Percentiles rank a stretch among this genome's conserved stretches.
These are phyloP conservation scores for Moesziomyces aphidis DNA, from an alignment of 1,284 basidiomycete genomes.

Conservation along the genomic window DNA sequence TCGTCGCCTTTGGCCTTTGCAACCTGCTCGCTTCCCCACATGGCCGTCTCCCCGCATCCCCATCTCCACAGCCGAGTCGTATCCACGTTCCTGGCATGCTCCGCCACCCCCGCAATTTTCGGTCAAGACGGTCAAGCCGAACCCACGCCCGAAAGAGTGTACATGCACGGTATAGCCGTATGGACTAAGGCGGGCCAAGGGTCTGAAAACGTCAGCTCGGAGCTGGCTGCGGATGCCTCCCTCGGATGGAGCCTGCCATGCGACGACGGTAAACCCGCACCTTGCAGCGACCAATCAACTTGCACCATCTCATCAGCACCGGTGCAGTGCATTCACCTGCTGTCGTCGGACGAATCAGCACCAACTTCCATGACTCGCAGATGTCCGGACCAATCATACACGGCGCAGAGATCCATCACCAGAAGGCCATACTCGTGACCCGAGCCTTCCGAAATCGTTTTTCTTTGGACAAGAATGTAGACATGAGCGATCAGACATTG, in stretches of 20 bases:
- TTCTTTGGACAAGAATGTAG: too few species aligned
- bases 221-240: not conserved
- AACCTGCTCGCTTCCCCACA: not conserved
- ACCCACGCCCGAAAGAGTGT: not conserved
- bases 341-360: not conserved
- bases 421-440: too few species aligned
- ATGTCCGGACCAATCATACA: too few species aligned
- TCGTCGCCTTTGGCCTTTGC: too few species aligned
- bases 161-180: not conserved
- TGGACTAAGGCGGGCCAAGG: too few species aligned
- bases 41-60: not conserved
- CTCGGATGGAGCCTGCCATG: too few species aligned
- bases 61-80: not conserved
- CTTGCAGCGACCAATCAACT: not conserved
- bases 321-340: not conserved
- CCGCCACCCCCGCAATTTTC: not conserved
- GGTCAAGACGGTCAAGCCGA: not conserved
- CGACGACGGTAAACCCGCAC: not conserved
- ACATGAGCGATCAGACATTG: too few species aligned
- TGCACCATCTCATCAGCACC: not conserved
- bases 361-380: not conserved
- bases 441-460: too few species aligned
- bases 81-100: not conserved
- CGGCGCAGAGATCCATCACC: too few species aligned
- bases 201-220: not conserved